phyloP scores from a whole-genome alignment of 805 yeast species.

The Teunomyces tritomae region DNA sequence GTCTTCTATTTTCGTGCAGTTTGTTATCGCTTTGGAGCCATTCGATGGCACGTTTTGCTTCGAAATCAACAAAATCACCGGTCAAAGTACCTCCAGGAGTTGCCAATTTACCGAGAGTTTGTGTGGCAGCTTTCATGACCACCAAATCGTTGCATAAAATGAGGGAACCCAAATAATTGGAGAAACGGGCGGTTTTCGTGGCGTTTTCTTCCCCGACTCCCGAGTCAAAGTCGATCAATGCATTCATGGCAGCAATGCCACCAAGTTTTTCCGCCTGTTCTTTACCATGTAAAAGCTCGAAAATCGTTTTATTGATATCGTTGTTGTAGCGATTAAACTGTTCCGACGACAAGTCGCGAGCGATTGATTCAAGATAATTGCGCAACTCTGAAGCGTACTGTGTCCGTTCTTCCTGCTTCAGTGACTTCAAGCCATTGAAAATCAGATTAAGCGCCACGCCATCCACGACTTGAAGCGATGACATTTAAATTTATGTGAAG shows the following conservation, averaged over 20 bases:
- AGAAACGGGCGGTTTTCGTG: slow-evolving; percentile 83
- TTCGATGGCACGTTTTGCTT: slow-evolving; percentile 84
- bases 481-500: slow-evolving; percentile 14
- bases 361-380: slow-evolving; percentile 64
- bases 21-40: slow-evolving; percentile 83
- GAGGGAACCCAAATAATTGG: slow-evolving; percentile 80
- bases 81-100: slow-evolving; percentile 86
- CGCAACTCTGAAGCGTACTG: slow-evolving; percentile 71
- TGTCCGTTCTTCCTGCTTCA: slow-evolving; percentile 40
- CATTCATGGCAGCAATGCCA: slow-evolving; percentile 87
- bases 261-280: slow-evolving; percentile 76
- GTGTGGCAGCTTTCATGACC: slow-evolving; percentile 84
- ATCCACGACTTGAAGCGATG: slow-evolving; percentile 38
- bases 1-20: slow-evolving; percentile 75
- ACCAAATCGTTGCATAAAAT: slow-evolving; percentile 79
- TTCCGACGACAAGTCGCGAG: slow-evolving; percentile 79
- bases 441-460: slow-evolving; percentile 53
- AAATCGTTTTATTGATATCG: slow-evolving; percentile 82
- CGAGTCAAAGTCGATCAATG: slow-evolving; percentile 79
- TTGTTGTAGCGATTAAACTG: slow-evolving; percentile 79
- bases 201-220: slow-evolving; percentile 76
- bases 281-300: slow-evolving; percentile 75
- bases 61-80: slow-evolving; percentile 89
- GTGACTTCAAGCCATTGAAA: slow-evolving; percentile 47
- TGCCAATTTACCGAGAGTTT: slow-evolving; percentile 84